Conservation (phyloP, 1,139 yeast genomes). For the Meyerozyma elateridarum region DNA sequence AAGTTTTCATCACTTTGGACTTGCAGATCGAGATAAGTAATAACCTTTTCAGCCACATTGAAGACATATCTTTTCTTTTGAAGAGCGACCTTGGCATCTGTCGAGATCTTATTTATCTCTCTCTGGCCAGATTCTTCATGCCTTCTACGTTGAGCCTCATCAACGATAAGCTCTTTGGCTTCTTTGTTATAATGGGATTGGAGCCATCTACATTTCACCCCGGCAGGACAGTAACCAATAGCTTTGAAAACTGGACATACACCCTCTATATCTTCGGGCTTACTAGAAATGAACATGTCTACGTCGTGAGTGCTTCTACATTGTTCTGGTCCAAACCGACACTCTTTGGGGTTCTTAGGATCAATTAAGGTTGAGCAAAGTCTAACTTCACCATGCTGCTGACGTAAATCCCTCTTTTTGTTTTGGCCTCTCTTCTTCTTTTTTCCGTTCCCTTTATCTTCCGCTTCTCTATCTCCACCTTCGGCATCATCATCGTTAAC, state of each 20-base stretch:
- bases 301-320: constrained; percentile 81
- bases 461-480: constrained; percentile 38
- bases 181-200: constrained; percentile 61
- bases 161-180: constrained; percentile 40
- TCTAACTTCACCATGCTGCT: constrained; percentile 58
- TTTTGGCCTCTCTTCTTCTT: constrained; percentile 78
- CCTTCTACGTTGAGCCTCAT: constrained; percentile 34
- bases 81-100: constrained; percentile 48
- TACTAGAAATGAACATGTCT: constrained; percentile 54
- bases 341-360: constrained; percentile 44
- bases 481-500: constrained; percentile 51
- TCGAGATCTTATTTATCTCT: constrained; percentile 64
- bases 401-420: constrained; percentile 76
- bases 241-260: constrained; percentile 79
- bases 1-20: constrained; percentile 35
- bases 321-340: constrained; percentile 63
- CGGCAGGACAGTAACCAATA: constrained; percentile 88
- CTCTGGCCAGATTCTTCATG: constrained; percentile 30
- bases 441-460: constrained; percentile 30
- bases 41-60: constrained; percentile 49
- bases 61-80: constrained; percentile 62
- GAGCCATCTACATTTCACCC: constrained; percentile 89
- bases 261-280: constrained; percentile 69
- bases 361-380: constrained; percentile 62
- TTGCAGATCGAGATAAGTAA: constrained; percentile 49